These are phyloP conservation scores for Graphiopsis chlorocephala DNA, from an alignment of 2,329 filamentous ascomycete species.

Conservation along the genomic window DNA sequence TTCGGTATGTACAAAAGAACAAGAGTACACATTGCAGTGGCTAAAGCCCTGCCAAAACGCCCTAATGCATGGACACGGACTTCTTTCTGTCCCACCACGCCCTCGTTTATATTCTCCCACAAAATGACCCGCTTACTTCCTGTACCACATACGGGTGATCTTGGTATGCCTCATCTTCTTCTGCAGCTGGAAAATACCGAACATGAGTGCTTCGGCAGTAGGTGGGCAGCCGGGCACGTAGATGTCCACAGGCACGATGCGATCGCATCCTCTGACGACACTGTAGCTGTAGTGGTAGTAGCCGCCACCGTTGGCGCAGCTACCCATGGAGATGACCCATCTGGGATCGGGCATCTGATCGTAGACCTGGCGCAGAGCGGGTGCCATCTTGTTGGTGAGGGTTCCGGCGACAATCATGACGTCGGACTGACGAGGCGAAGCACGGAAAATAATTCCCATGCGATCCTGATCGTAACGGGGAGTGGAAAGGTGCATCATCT, in stretches of 20 bases:
- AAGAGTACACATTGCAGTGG: constrained; percentile 15
- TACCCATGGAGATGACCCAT: constrained; percentile 85
- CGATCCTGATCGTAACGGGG: constrained; percentile 88
- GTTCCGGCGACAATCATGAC: constrained; percentile 94
- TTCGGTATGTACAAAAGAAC: constrained; percentile 16
- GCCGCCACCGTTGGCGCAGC: constrained; percentile 78
- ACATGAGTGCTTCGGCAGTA: constrained; percentile 52
- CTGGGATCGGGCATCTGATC: constrained; percentile 92
- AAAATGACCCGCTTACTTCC: constrained; percentile 37
- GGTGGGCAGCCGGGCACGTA: constrained; percentile 72
- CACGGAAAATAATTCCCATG: constrained; percentile 85
- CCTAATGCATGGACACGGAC: constrained; percentile 15
- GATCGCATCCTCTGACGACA: constrained; percentile 71
- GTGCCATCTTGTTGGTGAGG: constrained; percentile 94
- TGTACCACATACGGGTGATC: constrained; percentile 57
- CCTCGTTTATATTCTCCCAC: constrained; percentile 1
- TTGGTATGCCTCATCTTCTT: constrained; percentile 66
- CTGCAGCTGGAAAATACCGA: constrained; percentile 71
- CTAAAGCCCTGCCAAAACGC: constrained; percentile 16
- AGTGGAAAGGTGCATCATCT: constrained; percentile 91
- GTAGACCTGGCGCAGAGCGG: constrained; percentile 84
- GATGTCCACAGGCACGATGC: constrained; percentile 75
- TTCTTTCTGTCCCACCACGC: constrained; percentile 1
- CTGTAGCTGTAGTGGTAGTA: constrained; percentile 85
- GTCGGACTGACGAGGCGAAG: constrained; percentile 82